Evolutionary conservation across 2,329 filamentous ascomycete species (phyloP), one percentile per base, ranked within the genome.

Genomic region (Akanthomyces uredinophilus): DNA sequence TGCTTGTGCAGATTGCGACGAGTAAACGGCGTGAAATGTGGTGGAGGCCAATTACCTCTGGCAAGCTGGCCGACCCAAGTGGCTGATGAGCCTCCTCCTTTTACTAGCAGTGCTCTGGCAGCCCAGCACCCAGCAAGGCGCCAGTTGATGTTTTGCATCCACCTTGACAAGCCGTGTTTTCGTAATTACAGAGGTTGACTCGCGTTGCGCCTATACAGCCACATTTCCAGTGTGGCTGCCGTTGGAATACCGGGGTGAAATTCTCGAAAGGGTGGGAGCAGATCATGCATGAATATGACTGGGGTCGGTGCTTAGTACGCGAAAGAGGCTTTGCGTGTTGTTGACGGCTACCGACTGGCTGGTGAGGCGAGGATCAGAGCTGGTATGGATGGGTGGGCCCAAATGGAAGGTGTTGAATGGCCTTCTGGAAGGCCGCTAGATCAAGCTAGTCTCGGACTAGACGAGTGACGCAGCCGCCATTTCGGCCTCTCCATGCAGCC

Each of bases 371-470:
- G 20, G 43, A 59, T 35, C 47, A 46, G 57, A 29, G 16, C 47
- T 57, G 27, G 29, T 39, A 54, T 56, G 41, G 53, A 51, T 46
- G 52, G 52, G 62, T 65, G 60, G 63, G 27, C 63, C 47, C 49
- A 24, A 49, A 20, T 20, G 56, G 50, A 37, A 58, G 46, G 13
- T 50, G 60, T 52, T 64, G 67, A 70, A 70, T 66, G 62, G 37
- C 29, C 67, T 76, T 76, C 74, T 70, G 69, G 74, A 76, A 76
- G 66, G 68, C 68, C 75, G 69, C 72, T 69, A 60, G 55, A 60
- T 37, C 37, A n/a, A 65, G 72, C 59, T 74, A 74, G 72, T 72
- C 68, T 67, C 60, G 51, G 63, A 24, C 65, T 46, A 39, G 57
- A 60, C 35, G 47, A 60, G 64, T 65, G 64, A 67, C 68, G 68